Conservation (phyloP, 73 alveolate genomes). For the Tetrahymena malaccensis region DNA sequence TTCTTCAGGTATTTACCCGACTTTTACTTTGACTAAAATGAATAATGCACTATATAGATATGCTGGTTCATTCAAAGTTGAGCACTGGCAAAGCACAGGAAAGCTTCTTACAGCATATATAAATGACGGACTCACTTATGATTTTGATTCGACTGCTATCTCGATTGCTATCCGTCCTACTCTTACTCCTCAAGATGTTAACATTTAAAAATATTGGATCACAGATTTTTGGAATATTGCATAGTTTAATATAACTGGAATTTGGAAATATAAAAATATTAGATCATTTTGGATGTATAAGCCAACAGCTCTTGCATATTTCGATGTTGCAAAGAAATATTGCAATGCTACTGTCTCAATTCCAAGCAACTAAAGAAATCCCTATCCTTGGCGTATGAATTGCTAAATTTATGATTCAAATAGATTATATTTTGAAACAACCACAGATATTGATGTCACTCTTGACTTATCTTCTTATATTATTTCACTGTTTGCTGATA, state of each 20-base stretch:
- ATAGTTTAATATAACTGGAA: not conserved
- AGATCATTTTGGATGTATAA: not conserved
- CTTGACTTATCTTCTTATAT: not conserved
- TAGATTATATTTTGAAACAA: not conserved
- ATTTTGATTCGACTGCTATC: not conserved
- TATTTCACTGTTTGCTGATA: not conserved
- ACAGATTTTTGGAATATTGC: not conserved
- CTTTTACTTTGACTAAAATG: not conserved
- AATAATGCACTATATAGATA: not conserved
- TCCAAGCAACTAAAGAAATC: not conserved
- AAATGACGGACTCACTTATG: not conserved
- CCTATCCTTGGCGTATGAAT: not conserved
- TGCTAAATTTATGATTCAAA: not conserved
- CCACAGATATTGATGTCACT: not conserved
- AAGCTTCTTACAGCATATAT: not conserved
- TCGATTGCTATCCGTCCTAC: not conserved
- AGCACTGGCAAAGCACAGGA: not conserved
- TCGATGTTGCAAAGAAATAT: not conserved
- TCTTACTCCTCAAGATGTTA: not conserved
- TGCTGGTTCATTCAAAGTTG: not conserved
- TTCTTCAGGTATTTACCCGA: not conserved
- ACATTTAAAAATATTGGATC: not conserved
- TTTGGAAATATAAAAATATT: not conserved
- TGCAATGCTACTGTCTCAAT: not conserved
- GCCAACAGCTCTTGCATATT: not conserved